Percentiles rank a stretch among this genome's conserved stretches.
These are phyloP conservation scores for Guadua angustifolia DNA, from an alignment of 176 grass and related monocot genomes.

Conservation along the genomic window DNA sequence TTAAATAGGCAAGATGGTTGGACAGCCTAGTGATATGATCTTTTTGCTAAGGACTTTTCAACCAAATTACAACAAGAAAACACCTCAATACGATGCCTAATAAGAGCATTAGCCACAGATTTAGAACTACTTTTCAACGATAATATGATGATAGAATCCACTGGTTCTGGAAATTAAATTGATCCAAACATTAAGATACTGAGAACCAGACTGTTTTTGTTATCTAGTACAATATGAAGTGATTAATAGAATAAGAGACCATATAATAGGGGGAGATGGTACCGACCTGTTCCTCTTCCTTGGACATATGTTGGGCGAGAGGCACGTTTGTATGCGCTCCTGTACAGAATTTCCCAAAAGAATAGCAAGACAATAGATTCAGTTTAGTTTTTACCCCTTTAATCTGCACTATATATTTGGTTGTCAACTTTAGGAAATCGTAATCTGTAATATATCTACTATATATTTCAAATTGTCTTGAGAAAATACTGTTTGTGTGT, in stretches of 20 bases:
- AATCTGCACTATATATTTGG: not conserved
- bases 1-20: conserved; percentile 22
- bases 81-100: conserved; percentile 31
- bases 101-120: conserved; percentile 6
- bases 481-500: not conserved
- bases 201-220: conserved; percentile 1
- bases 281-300: conserved; percentile 93
- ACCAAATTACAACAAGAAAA: conserved; percentile 29
- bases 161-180: conserved; percentile 36
- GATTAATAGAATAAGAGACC: conserved; percentile 13
- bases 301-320: conserved; percentile 92
- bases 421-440: not conserved
- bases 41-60: not conserved
- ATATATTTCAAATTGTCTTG: not conserved
- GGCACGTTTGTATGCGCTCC: conserved; percentile 83
- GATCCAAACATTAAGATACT: conserved; percentile 9
- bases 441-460: not conserved
- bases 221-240: not conserved
- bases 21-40: conserved; percentile 6
- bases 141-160: conserved; percentile 11
- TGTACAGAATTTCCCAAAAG: conserved; percentile 58
- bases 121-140: conserved; percentile 18
- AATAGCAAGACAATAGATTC: not conserved
- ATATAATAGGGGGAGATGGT: conserved; percentile 29
- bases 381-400: not conserved